These are phyloP conservation scores for Coniella lustricola DNA, from an alignment of 2,329 filamentous ascomycete species.

Conservation along the genomic window DNA sequence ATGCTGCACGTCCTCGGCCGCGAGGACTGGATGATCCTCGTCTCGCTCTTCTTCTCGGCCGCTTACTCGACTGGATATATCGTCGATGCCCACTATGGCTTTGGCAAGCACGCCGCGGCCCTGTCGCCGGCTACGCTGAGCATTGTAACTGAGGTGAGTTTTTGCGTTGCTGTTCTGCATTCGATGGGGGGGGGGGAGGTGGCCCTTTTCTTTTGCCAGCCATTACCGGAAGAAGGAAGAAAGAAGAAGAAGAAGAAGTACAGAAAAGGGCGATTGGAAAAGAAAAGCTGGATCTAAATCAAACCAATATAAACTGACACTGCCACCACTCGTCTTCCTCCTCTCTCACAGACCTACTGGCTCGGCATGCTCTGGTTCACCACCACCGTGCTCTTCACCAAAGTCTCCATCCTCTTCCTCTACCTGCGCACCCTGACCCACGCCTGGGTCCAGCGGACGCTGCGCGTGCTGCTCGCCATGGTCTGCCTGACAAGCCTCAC, in stretches of 20 bases:
- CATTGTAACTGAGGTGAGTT: constrained; percentile 4
- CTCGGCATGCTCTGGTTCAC: constrained; percentile 20
- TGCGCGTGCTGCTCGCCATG: constrained; percentile 14
- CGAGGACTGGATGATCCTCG: constrained; percentile 28
- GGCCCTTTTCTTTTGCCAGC: too few relatives aligned
- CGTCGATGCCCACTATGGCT: constrained; percentile 1
- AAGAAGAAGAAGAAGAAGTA: too few relatives aligned
- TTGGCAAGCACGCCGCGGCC: constrained; percentile 3
- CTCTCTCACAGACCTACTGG: constrained; percentile 14
- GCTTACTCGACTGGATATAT: constrained; percentile 7
- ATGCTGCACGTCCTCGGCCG: constrained; percentile 27
- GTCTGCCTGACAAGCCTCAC: constrained; percentile 17
- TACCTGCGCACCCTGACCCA: constrained; percentile 22
- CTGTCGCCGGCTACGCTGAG: background rate
- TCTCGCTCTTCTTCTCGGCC: constrained; percentile 21
- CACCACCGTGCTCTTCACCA: constrained; percentile 19
- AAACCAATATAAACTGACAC: too few relatives aligned
- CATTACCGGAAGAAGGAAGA: too few relatives aligned
- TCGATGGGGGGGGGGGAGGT: too few relatives aligned
- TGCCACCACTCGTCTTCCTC: too few relatives aligned
- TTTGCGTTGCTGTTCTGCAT: too few relatives aligned
- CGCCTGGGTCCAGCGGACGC: constrained; percentile 19
- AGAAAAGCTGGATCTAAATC: too few relatives aligned
- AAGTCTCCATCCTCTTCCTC: constrained; percentile 22
- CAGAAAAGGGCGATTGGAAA: too few relatives aligned